Evolutionary conservation across 495 filamentous ascomycete genomes (phyloP), one percentile per base, ranked within the genome.

Genomic region (Penicillium bovifimosum): DNA sequence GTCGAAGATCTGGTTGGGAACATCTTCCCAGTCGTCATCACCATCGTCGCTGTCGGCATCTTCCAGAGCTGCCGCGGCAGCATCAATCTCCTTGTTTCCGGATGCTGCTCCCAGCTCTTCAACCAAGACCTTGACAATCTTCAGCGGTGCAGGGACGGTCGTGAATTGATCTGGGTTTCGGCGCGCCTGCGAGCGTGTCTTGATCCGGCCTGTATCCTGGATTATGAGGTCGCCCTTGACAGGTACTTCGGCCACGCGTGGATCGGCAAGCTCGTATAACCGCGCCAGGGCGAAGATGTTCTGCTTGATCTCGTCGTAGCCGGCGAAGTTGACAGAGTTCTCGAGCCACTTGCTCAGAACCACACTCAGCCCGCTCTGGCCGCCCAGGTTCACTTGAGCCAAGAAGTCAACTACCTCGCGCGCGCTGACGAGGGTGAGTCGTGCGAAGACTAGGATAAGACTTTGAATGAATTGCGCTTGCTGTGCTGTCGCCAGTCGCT

Each of bases 271-370:
- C 48, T 83, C 84, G 66, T 90, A 96, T 9, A 98, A 72, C 58
- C 90, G 92, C 6, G 90, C 89, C 13, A 98, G 77, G 9, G 93
- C 93, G 54, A 96, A 90, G 55, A 96, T 87, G 58, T 97, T 98
- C 65, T 96, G 90, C 59, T 91, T 77, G 60, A 96, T 97, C 66
- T 96, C 91, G 59, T 96, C 91, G 60, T 96, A 98, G 16, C 93
- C 93, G 7, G 89, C 88, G 68, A 98, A 97, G 65, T 86, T 95
- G 70, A 93, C 80, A 3, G 91, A 96, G 68, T 96, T 93, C 68
- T 96, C 92, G 0, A 97, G 77, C 93, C 93, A 98, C 68, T 96
- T 96, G 70, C 82, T 77, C 54, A 98, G 69, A 11, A 98, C 93
- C 2, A 96, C 84, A 46, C 89, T 80, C 7, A 98, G 75, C 10